Evolutionary conservation across 352 stramenopile species (phyloP).

Genomic region (Globisporangium paroecandrum): DNA sequence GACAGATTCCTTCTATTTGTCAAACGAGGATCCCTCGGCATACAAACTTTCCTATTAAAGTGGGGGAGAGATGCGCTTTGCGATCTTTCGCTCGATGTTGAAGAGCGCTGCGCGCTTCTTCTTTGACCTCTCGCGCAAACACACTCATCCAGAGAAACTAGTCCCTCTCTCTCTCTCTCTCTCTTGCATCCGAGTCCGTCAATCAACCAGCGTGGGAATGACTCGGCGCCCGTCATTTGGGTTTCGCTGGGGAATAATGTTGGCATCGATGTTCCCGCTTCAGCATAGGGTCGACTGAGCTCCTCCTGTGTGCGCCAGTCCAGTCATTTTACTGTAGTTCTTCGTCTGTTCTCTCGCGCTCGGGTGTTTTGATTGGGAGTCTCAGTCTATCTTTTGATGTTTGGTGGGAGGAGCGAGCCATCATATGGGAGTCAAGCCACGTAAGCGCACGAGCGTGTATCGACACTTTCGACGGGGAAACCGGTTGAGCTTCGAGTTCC

Average conservation of each 20-base stretch:
- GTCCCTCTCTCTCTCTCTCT: neutral
- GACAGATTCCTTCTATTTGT: neutral
- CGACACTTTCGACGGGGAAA: neutral
- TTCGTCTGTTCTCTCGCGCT: neutral
- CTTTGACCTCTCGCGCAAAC: neutral
- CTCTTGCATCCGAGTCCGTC: neutral
- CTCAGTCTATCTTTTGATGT: neutral
- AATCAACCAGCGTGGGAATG: neutral
- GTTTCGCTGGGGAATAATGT: neutral
- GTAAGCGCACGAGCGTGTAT: too few relatives aligned
- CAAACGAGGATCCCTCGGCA: neutral
- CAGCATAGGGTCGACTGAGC: too few relatives aligned
- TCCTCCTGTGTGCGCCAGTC: neutral
- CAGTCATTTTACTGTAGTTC: neutral
- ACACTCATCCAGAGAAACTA: neutral
- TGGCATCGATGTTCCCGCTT: too few relatives aligned
- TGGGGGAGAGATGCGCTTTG: neutral
- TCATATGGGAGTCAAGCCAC: neutral
- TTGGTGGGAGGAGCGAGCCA: neutral
- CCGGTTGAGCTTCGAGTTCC: too few relatives aligned
- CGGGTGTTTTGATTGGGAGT: neutral
- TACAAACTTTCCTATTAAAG: slow-evolving; percentile 3
- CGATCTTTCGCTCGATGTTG: slow-evolving; percentile 3
- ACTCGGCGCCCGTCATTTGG: neutral
- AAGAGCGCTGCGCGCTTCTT: neutral